Conservation (phyloP, 2,329 filamentous ascomycete genomes). For the Alternaria brassicicola region DNA sequence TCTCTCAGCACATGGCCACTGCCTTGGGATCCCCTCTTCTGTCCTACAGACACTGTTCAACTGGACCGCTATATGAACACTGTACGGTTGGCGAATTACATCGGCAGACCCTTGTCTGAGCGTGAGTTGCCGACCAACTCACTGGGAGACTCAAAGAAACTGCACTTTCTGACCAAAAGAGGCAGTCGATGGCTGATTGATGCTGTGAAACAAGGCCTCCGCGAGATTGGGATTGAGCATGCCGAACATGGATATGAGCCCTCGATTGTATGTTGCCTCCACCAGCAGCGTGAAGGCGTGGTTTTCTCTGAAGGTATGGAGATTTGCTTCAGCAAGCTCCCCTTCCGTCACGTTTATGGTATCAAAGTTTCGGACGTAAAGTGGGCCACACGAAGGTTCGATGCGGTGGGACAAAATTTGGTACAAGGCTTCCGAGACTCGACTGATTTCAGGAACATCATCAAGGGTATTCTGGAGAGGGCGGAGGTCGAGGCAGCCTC, state of each 20-base stretch:
- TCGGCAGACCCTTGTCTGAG: conserved; percentile 4
- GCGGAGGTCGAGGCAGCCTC: conserved; percentile 16
- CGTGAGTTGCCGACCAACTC: conserved; percentile 22
- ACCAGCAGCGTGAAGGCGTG: conserved; percentile 28
- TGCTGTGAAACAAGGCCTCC: conserved; percentile 28
- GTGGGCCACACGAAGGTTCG: conserved; percentile 26
- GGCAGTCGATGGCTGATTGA: conserved; percentile 35
- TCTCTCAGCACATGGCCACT: conserved; percentile 33
- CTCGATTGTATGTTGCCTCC: conserved; percentile 30
- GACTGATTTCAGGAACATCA: conserved; percentile 24
- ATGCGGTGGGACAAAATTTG: background rate
- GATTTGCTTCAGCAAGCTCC: conserved; percentile 36
- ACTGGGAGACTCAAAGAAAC: conserved; percentile 30
- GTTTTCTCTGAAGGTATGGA: conserved; percentile 28
- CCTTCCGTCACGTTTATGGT: conserved; percentile 34
- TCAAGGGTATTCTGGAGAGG: conserved; percentile 27
- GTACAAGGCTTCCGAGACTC: conserved; percentile 6
- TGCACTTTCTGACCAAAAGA: conserved; percentile 36
- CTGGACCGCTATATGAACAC: conserved; percentile 24
- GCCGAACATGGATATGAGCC: conserved; percentile 20
- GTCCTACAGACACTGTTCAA: conserved; percentile 24
- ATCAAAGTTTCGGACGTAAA: conserved; percentile 27
- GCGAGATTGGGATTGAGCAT: conserved; percentile 33
- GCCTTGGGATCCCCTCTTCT: conserved; percentile 36
- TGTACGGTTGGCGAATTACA: background rate